Evolutionary conservation across 2,329 filamentous ascomycete genomes (phyloP), one percentile per base, ranked within the genome.

Genomic region (Aureobasidium zeae): DNA sequence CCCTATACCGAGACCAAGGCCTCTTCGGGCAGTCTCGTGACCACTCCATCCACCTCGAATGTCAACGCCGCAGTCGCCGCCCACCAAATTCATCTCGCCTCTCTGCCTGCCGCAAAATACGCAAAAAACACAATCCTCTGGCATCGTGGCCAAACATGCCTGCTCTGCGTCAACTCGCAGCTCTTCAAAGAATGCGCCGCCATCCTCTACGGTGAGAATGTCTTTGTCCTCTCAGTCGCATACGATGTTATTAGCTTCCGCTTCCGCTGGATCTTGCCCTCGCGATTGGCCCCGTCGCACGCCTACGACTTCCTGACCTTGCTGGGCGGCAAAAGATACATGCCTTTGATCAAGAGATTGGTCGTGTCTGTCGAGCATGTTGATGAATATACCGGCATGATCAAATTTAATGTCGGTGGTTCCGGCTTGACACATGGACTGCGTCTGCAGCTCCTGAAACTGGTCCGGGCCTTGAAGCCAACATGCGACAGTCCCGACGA

Each of bases 371-470:
- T 72, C 2, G 66, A 71, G 54, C 63, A 65, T 41, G 64, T 70
- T 19, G 69, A 72, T 50, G 59, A 61, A 29, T 71, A 71, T 42
- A 70, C 66, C 1, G 69, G 67, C 3, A 70, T 69, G 68, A 67
- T 71, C 48, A 72, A 71, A 51, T 71, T 66, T 51, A 71, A 72
- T 49, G 67, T 65, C n/a, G 58, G 62, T 1, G 69, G 67, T 0
- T 53, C 59, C 19, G 67, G 67, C 1, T 50, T 72, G 26, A 61
- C 62, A 2, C 62, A 63, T 20, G 67, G 68, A 0, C 55, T 72
- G 20, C 48, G 57, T 17, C 52, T 54, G 15, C 65, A 66, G 42
- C 64, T 71, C 13, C 51, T 57, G 45, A 59, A 60, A 30, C 52
- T 71, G 28, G 64, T 68, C 5, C 56, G 61, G 44, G 53, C 62